Evolutionary conservation across 2,329 filamentous ascomycete genomes (phyloP).

Genomic region (Pseudopyricularia javanii): DNA sequence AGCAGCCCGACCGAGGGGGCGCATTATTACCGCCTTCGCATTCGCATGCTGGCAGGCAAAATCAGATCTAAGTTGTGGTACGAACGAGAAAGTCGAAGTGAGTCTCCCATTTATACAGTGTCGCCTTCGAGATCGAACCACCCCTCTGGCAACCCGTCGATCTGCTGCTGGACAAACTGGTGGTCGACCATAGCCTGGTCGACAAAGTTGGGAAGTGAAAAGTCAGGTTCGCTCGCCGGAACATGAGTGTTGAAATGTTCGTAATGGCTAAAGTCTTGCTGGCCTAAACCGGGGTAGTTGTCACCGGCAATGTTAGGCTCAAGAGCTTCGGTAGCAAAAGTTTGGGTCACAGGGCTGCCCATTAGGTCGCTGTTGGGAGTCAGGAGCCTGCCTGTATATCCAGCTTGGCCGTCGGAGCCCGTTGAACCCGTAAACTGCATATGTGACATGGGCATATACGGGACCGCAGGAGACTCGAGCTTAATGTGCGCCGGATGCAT

Average conservation of each 20-base stretch:
- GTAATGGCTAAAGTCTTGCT: too few species aligned
- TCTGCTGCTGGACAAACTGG: conserved; percentile 45
- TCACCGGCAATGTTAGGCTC: conserved; percentile 9
- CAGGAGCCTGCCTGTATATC: conserved; percentile 28
- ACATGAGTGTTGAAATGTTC: too few species aligned
- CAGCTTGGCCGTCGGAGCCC: conserved; percentile 10
- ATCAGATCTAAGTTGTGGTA: too few species aligned
- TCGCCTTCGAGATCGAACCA: too few species aligned
- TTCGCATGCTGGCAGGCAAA: too few species aligned
- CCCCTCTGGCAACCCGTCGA: conserved; percentile 63
- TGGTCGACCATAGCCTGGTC: neutral
- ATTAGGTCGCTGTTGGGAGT: conserved; percentile 39
- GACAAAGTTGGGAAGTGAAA: conserved; percentile 38
- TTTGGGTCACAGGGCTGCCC: conserved; percentile 18
- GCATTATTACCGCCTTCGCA: too few species aligned
- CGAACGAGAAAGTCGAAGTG: too few species aligned
- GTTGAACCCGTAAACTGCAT: too few species aligned
- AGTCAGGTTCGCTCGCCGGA: too few species aligned
- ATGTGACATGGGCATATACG: neutral
- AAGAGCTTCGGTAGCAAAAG: conserved; percentile 17
- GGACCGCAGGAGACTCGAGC: neutral
- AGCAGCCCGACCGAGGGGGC: too few species aligned
- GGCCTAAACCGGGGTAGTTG: too few species aligned
- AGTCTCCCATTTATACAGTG: too few species aligned
- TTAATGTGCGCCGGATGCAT: neutral